These are phyloP conservation scores for Fistulifera pelliculosa DNA, from an alignment of 108 stramenopile genomes.

Conservation along the genomic window DNA sequence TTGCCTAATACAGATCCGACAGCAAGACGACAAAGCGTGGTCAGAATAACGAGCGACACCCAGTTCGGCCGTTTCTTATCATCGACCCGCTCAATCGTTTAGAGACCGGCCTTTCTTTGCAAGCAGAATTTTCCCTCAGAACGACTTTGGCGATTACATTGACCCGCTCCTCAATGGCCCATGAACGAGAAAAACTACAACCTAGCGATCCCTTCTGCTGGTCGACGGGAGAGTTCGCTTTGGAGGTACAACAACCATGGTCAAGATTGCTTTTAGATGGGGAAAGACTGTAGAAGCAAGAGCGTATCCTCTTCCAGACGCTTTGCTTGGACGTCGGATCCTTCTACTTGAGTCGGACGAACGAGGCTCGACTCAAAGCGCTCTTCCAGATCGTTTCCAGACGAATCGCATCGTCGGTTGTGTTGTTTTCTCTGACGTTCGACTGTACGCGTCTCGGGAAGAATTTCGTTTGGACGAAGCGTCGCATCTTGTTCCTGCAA, in stretches of 20 bases:
- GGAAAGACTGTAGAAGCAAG: slow-evolving; percentile 65
- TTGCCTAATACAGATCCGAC: no score
- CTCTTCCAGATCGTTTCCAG: neutral
- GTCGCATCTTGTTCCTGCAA: slow-evolving; percentile 41
- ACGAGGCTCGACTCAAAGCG: slow-evolving; percentile 10
- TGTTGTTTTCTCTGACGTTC: slow-evolving; percentile 37
- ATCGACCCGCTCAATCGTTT: no score
- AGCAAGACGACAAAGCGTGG: no score
- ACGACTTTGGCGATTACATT: no score
- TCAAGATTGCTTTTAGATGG: slow-evolving; percentile 36
- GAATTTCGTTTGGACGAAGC: slow-evolving; percentile 47
- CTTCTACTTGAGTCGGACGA: slow-evolving; percentile 44
- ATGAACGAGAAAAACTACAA: no score
- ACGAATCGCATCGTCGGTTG: slow-evolving; percentile 33
- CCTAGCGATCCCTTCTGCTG: slow-evolving; percentile 12
- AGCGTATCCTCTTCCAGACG: slow-evolving; percentile 46
- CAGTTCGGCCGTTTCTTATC: no score
- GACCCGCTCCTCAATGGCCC: no score
- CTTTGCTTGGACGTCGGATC: slow-evolving; percentile 40
- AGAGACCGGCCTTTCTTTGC: no score
- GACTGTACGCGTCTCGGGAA: slow-evolving; percentile 21
- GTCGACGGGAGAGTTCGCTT: slow-evolving; percentile 25
- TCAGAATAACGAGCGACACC: no score
- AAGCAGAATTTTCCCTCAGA: no score
- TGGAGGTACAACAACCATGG: slow-evolving; percentile 76